phyloP scores from a whole-genome alignment of 2,329 filamentous ascomycete species.

The Ascochyta clinopodiicola region DNA sequence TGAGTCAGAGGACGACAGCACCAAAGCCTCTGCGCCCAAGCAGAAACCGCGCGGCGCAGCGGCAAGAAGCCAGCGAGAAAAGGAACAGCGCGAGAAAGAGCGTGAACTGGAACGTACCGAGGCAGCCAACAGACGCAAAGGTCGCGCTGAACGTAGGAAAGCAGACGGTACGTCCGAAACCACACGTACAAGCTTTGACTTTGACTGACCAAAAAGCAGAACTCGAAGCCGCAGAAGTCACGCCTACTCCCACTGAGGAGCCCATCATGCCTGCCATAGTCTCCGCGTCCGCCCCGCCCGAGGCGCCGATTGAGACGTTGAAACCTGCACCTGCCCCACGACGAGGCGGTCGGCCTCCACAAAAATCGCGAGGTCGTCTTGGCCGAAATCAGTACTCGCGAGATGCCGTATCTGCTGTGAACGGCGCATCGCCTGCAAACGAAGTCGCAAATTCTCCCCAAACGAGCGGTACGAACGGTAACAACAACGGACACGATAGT shows the following conservation, averaged over 20 bases:
- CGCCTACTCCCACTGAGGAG: slow-evolving; percentile 37
- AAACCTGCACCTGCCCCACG: slow-evolving; percentile 40
- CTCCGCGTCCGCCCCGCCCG: slow-evolving; percentile 36
- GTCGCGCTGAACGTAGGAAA: slow-evolving; percentile 78
- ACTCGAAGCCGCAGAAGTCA: slow-evolving; percentile 34
- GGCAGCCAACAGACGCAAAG: slow-evolving; percentile 79
- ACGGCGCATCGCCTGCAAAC: slow-evolving; percentile 42
- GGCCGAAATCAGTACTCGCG: slow-evolving; percentile 50
- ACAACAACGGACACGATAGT: slow-evolving; percentile 52
- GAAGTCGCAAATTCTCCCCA: slow-evolving; percentile 43
- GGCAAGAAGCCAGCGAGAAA: slow-evolving; percentile 61
- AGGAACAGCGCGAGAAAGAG: slow-evolving; percentile 69
- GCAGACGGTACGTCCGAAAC: slow-evolving; percentile 70
- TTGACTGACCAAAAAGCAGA: slow-evolving; percentile 36
- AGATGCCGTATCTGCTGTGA: slow-evolving; percentile 42
- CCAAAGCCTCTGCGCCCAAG: slow-evolving; percentile 52
- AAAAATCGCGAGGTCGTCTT: slow-evolving; percentile 42
- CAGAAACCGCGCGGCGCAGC: slow-evolving; percentile 56
- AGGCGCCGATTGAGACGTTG: slow-evolving; percentile 30
- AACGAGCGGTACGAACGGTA: slow-evolving; percentile 39
- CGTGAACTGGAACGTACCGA: slow-evolving; percentile 76
- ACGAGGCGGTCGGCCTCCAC: slow-evolving; percentile 44
- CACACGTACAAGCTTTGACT: slow-evolving; percentile 20
- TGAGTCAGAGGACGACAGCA: slow-evolving; percentile 74
- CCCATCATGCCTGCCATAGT: slow-evolving; percentile 26